Percentiles rank a stretch among this genome's conserved stretches.
phyloP scores from a whole-genome alignment of 257 asterid genomes.

The Nicotiana otophora region DNA sequence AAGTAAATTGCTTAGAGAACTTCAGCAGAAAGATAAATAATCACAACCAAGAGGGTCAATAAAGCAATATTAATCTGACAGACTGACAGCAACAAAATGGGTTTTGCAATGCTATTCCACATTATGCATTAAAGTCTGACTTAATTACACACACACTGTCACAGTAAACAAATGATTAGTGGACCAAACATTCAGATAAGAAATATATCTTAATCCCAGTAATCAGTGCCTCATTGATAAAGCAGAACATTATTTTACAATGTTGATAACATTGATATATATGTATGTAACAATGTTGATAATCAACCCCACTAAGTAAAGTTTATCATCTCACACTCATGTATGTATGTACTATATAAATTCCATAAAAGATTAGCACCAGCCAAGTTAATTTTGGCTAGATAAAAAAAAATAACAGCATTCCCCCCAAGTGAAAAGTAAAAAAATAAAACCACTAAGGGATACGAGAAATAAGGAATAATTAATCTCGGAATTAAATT shows the following conservation, averaged over 20 bases:
- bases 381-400: conserved; percentile 7
- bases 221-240: not conserved
- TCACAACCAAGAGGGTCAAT: no score
- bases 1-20: no score
- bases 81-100: not conserved
- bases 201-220: conserved; percentile 17
- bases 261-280: not conserved
- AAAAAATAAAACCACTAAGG: not conserved
- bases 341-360: no score
- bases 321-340: conserved; percentile 14
- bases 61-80: no score
- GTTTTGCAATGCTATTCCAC: not conserved
- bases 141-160: not conserved
- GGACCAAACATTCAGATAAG: conserved; percentile 4
- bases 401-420: not conserved
- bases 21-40: no score
- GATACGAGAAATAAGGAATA: no score
- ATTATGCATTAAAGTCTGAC: not conserved
- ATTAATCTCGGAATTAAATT: no score
- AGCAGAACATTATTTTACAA: conserved; percentile 11
- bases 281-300: not conserved
- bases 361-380: not conserved
- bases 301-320: conserved; percentile 13
- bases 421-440: not conserved
- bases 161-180: conserved; percentile 2